Base-by-base conservation (phyloP, 176 grass and related monocot species). In the Raddia guianensis region DNA sequence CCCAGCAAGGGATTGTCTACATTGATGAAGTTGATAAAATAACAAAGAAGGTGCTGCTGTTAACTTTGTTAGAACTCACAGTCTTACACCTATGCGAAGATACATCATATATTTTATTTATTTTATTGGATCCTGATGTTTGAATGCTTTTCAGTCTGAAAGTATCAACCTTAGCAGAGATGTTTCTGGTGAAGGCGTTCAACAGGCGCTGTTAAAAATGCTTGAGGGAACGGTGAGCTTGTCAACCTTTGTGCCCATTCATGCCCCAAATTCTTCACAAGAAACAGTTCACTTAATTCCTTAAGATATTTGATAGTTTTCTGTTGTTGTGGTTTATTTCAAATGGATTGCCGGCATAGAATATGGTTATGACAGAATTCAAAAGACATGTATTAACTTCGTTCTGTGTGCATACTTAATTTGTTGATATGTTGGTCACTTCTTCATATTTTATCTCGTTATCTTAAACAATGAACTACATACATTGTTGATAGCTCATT, bases 21-120 rank as follows among this genome's bases (percentile, higher is more conserved):
- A 94, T 94, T 66, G 91, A 94, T 40, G 91, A 94, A 91, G 88
- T 94, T 73, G 91, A 94, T 86, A 94, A 94, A 82, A 91, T 94
- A 74, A 94, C 88, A 65, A 94, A 94, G 61, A 94, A 94, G 88
- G 91, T 94, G 69, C 49, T 68, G 21, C 37, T 40, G 1, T 40
- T 40, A 40, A 5, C 37, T 9, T 9, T 49, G 15, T 49, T 34
- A 27, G 68, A 45, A 48, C 52, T 16, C 16, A 54, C n/a, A n/a
- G n/a, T n/a, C n/a, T n/a, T n/a, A n/a, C 7, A 63, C 32, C 57
- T 73, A 12, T 12, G 9, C 12, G 18, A 42, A 45, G 33, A 57
- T 49, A 16, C 12, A 55, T 67, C 56, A 18, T 85, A 18, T 42
- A 46, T 80, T 63, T 80, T 51, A 14, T 13, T 12, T 44, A 80